A percentile compares a stretch with the other conserved stretches of the same genome.
Conservation (phyloP, 2,329 filamentous ascomycete species). For the Nannizziopsis barbatae region DNA sequence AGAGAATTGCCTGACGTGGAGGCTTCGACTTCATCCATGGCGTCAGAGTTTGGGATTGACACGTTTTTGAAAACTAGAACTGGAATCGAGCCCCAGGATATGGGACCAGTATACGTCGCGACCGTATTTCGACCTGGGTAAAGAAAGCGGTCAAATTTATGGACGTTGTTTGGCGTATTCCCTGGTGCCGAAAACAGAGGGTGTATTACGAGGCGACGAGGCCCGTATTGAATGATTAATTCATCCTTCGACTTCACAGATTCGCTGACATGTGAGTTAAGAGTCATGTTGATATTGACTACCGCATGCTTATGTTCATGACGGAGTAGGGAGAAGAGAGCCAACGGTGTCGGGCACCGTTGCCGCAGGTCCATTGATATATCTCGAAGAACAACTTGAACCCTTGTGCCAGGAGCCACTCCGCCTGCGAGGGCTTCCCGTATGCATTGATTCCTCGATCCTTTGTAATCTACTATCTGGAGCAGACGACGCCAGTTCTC, state of each 20-base stretch:
- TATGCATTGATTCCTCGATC: slow-evolving; percentile 61
- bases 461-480: slow-evolving; percentile 80
- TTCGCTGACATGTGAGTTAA: slow-evolving; percentile 61
- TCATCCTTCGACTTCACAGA: slow-evolving; percentile 88
- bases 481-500: slow-evolving; percentile 80
- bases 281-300: slow-evolving; percentile 78
- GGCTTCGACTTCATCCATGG: slow-evolving; percentile 35
- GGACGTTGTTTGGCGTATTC: slow-evolving; percentile 87
- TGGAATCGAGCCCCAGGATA: slow-evolving; percentile 88
- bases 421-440: slow-evolving; percentile 84
- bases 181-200: slow-evolving; percentile 84
- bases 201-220: slow-evolving; percentile 75
- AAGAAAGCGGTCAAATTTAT: slow-evolving; percentile 88
- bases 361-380: slow-evolving; percentile 46
- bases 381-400: slow-evolving; percentile 62
- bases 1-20: slow-evolving; percentile 41
- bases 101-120: slow-evolving; percentile 76
- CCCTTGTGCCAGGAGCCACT: slow-evolving; percentile 69
- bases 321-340: slow-evolving; percentile 74
- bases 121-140: slow-evolving; percentile 85
- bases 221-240: slow-evolving; percentile 80
- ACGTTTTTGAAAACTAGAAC: slow-evolving; percentile 69
- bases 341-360: slow-evolving; percentile 48
- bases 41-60: slow-evolving; percentile 25
- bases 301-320: slow-evolving; percentile 92